Base-by-base conservation (phyloP, 148 eudicot species). In the Heliamphora exappendiculata region DNA sequence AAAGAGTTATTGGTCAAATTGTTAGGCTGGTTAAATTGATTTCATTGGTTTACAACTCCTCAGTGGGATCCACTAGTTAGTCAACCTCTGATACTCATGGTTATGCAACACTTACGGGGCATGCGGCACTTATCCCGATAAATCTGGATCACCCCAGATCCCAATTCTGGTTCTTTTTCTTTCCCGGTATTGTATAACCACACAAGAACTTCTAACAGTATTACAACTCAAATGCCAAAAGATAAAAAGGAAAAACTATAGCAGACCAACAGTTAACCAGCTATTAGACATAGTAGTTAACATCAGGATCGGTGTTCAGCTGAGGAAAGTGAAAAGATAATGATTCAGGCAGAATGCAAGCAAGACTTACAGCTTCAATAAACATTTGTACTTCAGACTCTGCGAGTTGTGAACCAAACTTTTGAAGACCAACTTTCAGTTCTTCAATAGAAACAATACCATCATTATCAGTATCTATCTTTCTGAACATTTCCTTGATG, bases 321-420 rank as follows among this genome's bases (percentile, higher is more conserved):
- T 49, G 20, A 78, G 13, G 29, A 36, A 53, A 73, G 49, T 31
- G 54, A 13, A 64, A 51, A 33, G 2, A 33, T 19, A 60, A 33
- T 31, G 24, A 34, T 36, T 31, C 50, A 57, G 28, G 28, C 37
- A 37, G 22, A 20, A 17, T 24, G 19, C 22, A 64, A 39, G 34
- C 8, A 58, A 44, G 76, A 84, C 98, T 92, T 75, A 94, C 98
- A 71, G 98, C 92, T 88, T 94, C 98, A 79, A 94, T 90, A 77
- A 94, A 86, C 89, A 89, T 81, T 65, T 92, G 97, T 37, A 88
- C 90, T 87, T 94, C 98, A 73, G 97, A 84, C 67, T 94, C 98
- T 41, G 87, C 93, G 81, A 94, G 86, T 67, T 88, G 91, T 29
- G 95, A 77, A 72, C 89, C 86, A 77, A 82, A 84, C 82, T 87